phyloP scores from a whole-genome alignment of 176 grass and related monocot genomes.

The Otatea glauca region DNA sequence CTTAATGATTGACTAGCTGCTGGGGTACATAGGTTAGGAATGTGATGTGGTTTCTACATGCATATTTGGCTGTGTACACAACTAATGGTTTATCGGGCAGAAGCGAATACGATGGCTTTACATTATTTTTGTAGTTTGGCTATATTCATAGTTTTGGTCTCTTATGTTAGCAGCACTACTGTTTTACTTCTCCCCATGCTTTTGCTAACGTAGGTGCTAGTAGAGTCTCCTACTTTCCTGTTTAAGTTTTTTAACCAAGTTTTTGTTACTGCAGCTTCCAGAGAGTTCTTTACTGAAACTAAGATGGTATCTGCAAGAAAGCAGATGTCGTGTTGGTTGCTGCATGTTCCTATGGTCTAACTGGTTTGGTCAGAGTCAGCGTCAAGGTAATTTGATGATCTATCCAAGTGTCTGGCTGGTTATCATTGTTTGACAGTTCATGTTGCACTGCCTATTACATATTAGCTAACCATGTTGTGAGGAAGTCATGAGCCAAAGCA shows the following conservation, averaged over 20 bases:
- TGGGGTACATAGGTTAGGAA: not conserved
- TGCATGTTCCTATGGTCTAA: constrained; percentile 86
- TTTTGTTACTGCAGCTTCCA: constrained; percentile 55
- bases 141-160: constrained; percentile 25
- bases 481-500: not conserved
- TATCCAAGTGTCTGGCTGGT: not conserved
- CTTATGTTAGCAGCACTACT: not conserved
- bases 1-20: constrained; percentile 13
- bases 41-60: not conserved
- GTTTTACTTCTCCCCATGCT: constrained; percentile 5
- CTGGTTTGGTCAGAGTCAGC: constrained; percentile 86
- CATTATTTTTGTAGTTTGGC: too few species aligned
- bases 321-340: constrained; percentile 76
- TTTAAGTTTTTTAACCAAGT: not conserved
- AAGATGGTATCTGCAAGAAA: constrained; percentile 82
- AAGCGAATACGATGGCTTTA: not conserved
- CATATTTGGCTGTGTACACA: not conserved
- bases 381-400: constrained; percentile 68
- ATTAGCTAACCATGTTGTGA: not conserved
- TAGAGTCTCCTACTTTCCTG: constrained; percentile 12
- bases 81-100: not conserved
- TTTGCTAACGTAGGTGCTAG: constrained; percentile 5
- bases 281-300: constrained; percentile 84
- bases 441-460: not conserved
- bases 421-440: not conserved